Evolutionary conservation across 2,329 filamentous ascomycete genomes (phyloP).

Genomic region (Dissoconium aciculare): DNA sequence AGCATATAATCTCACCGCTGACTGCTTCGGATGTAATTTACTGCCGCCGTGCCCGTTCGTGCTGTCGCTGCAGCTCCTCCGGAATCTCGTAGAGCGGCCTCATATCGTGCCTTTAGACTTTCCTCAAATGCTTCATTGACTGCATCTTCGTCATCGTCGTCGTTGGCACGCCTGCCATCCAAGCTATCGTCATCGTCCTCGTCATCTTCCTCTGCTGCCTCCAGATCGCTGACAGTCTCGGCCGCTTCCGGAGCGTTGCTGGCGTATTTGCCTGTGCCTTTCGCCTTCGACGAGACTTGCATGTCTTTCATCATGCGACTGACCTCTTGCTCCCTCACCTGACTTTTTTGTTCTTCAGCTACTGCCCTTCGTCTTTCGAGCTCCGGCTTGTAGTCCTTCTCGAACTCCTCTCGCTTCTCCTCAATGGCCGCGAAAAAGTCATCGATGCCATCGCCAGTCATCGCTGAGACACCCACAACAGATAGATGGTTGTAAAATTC

Average conservation of each 20-base stretch:
- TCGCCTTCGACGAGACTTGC: conserved; percentile 40
- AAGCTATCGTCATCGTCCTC: conserved; percentile 21
- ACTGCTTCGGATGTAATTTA: conserved; percentile 13
- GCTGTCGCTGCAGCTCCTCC: conserved; percentile 7
- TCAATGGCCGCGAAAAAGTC: conserved; percentile 86
- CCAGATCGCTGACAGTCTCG: conserved; percentile 36
- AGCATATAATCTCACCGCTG: too few relatives aligned
- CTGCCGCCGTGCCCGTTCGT: conserved; percentile 7
- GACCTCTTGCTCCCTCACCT: conserved; percentile 62
- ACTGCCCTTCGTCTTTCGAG: conserved; percentile 63
- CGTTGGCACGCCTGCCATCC: too few relatives aligned
- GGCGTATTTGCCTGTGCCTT: conserved; percentile 21
- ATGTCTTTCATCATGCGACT: conserved; percentile 93
- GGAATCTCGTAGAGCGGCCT: conserved; percentile 46
- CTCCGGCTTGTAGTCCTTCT: conserved; percentile 81
- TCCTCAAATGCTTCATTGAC: conserved; percentile 45
- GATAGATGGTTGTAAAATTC: conserved; percentile 93
- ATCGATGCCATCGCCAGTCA: conserved; percentile 80
- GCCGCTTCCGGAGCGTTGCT: conserved; percentile 28
- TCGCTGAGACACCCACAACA: conserved; percentile 83
- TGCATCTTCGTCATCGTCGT: conserved; percentile 36
- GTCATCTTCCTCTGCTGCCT: conserved; percentile 40
- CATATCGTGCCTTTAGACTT: conserved; percentile 60
- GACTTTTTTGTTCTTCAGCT: conserved; percentile 59
- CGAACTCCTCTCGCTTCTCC: conserved; percentile 76